Conservation (phyloP, 2,329 filamentous ascomycete genomes). For the Thielaviopsis populi region DNA sequence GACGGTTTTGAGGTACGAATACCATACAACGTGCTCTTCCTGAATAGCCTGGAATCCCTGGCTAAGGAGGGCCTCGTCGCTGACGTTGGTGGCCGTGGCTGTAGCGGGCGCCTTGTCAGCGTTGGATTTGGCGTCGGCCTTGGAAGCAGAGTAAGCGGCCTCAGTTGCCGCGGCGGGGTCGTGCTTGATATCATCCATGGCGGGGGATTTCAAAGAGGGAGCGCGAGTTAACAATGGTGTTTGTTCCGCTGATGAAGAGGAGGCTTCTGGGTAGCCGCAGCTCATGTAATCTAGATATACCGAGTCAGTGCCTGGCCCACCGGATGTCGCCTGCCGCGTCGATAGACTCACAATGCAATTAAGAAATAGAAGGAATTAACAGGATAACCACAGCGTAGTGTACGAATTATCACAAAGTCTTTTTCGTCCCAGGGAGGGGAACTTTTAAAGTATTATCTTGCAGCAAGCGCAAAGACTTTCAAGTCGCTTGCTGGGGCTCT, state of each 20-base stretch:
- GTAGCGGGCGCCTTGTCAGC: slow-evolving; percentile 12
- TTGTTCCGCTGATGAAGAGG: not conserved
- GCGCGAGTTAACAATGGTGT: slow-evolving; percentile 10
- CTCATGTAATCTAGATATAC: not conserved
- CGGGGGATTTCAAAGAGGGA: slow-evolving; percentile 17
- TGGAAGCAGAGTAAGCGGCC: slow-evolving; percentile 8
- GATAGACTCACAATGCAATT: not conserved
- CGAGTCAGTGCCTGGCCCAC: not conserved
- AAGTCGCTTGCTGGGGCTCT: slow-evolving; percentile 43
- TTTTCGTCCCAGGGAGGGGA: slow-evolving; percentile 32
- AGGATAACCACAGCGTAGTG: not conserved
- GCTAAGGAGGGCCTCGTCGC: slow-evolving; percentile 28
- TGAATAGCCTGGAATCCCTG: slow-evolving; percentile 42
- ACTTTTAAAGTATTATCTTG: slow-evolving; percentile 14
- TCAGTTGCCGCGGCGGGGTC: not conserved
- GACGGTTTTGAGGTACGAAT: slow-evolving; percentile 62
- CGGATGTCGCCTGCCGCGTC: not conserved
- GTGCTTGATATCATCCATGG: not conserved
- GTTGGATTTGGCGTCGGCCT: slow-evolving; percentile 16
- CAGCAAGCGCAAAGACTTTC: slow-evolving; percentile 52
- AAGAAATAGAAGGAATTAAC: not conserved
- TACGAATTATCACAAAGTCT: slow-evolving; percentile 30
- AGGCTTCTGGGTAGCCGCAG: not conserved
- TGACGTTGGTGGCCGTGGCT: slow-evolving; percentile 12
- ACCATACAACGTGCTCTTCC: slow-evolving; percentile 41